phyloP scores from a whole-genome alignment of 441 rosid genomes.

The Metrosideros polymorpha region DNA sequence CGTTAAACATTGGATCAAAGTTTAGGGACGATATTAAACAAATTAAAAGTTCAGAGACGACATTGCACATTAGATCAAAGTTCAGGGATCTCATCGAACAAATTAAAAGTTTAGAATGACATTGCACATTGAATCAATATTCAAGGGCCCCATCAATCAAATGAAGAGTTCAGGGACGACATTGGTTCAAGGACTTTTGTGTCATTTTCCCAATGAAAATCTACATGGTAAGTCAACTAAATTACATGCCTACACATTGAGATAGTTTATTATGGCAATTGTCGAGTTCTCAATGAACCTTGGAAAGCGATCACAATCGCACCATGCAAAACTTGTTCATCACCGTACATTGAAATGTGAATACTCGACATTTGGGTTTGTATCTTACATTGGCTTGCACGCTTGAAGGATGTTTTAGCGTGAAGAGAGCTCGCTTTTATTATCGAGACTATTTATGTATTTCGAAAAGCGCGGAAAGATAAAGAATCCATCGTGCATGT shows the following conservation, averaged over 20 bases:
- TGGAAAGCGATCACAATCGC: accelerated
- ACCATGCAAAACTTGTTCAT: accelerated
- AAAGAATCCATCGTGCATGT: background rate
- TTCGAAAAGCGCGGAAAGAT: background rate
- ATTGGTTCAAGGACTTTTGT: background rate
- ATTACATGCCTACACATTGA: accelerated
- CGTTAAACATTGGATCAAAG: accelerated
- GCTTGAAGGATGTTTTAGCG: background rate
- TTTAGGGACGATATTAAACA: too few relatives aligned
- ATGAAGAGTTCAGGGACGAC: accelerated
- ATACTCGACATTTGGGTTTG: background rate
- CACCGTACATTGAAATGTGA: accelerated
- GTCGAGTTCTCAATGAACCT: background rate
- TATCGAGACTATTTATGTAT: background rate
- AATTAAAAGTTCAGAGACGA: too few relatives aligned
- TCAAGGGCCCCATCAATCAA: background rate
- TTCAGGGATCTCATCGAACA: too few relatives aligned
- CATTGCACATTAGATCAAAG: too few relatives aligned
- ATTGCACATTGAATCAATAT: too few relatives aligned
- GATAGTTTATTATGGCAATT: background rate
- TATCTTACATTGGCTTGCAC: background rate
- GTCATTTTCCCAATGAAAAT: accelerated
- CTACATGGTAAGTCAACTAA: background rate
- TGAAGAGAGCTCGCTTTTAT: background rate
- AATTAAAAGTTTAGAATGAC: too few relatives aligned